Evolutionary conservation across 805 yeast species (phyloP).

Genomic region (Candida maris): DNA sequence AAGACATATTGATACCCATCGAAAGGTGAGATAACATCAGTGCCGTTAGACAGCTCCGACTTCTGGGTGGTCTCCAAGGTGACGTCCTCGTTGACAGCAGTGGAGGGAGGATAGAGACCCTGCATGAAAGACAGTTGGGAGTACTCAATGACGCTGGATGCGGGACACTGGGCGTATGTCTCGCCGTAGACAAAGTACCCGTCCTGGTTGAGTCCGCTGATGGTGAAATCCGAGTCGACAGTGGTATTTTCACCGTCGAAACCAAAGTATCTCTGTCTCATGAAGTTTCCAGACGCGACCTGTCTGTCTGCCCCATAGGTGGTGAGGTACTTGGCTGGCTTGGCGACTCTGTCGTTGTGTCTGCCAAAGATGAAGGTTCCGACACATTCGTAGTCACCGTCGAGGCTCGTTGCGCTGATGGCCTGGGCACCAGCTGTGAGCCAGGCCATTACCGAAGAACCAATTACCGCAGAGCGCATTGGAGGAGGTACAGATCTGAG

Average conservation of each 20-base stretch:
- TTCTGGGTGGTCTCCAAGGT: constrained; percentile 25
- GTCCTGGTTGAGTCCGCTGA: constrained; percentile 31
- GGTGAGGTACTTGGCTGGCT: constrained; percentile 41
- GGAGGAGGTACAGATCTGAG: too few species aligned
- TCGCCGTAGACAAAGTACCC: constrained; percentile 37
- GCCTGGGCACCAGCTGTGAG: constrained; percentile 10
- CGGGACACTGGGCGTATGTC: constrained; percentile 35
- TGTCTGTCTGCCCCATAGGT: constrained; percentile 41
- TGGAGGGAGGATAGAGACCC: constrained; percentile 44
- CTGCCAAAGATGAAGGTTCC: constrained; percentile 47
- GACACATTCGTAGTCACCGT: constrained; percentile 27
- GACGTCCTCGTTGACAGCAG: constrained; percentile 24
- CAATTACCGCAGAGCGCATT: too few species aligned
- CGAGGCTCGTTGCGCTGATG: constrained; percentile 20
- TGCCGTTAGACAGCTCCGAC: constrained; percentile 38
- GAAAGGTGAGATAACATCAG: constrained; percentile 35
- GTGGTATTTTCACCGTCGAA: constrained; percentile 22
- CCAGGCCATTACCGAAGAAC: too few species aligned
- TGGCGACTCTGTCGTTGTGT: constrained; percentile 47
- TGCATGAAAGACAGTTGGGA: constrained; percentile 44
- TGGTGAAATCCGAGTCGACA: constrained; percentile 28
- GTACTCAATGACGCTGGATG: constrained; percentile 36
- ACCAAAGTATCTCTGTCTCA: constrained; percentile 42
- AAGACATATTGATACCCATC: constrained; percentile 46
- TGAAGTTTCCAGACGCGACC: constrained; percentile 37